phyloP scores from a whole-genome alignment of 2,329 filamentous ascomycete genomes.

The Fusarium fracticaudum region DNA sequence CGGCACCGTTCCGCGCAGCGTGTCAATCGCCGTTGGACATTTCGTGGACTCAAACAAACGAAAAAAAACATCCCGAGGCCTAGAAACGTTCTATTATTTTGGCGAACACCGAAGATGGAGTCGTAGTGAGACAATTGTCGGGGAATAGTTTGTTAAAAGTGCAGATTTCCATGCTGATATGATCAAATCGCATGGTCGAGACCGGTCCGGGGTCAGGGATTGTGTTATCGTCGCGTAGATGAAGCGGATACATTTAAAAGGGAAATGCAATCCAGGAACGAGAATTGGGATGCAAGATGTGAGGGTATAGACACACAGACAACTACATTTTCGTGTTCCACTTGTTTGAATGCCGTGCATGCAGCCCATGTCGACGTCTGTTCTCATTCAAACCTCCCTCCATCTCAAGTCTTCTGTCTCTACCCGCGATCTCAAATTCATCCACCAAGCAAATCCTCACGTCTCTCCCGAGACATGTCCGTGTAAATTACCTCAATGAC shows the following conservation, averaged over 20 bases:
- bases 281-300: conserved; percentile 3
- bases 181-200: conserved; percentile 4
- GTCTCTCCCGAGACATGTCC: not conserved
- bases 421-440: not conserved
- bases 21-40: not conserved
- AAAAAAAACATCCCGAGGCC: not conserved
- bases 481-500: not conserved
- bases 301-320: not conserved
- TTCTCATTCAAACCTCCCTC: not conserved
- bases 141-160: not conserved
- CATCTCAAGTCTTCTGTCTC: not conserved
- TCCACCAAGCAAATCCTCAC: not conserved
- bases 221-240: not conserved
- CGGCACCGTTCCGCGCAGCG: conserved; percentile 14
- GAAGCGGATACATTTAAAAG: not conserved
- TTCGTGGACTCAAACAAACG: not conserved
- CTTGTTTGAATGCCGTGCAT: conserved; percentile 24
- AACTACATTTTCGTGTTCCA: not conserved
- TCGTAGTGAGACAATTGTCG: not conserved
- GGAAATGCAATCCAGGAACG: not conserved
- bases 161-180: conserved; percentile 2
- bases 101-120: conserved; percentile 18
- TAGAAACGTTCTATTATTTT: conserved; percentile 17
- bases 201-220: not conserved
- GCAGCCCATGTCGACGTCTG: conserved; percentile 12